Percentiles rank a stretch among this genome's conserved stretches.
Conservation (phyloP, 305 asterid genomes). For the Galium porrigens region DNA sequence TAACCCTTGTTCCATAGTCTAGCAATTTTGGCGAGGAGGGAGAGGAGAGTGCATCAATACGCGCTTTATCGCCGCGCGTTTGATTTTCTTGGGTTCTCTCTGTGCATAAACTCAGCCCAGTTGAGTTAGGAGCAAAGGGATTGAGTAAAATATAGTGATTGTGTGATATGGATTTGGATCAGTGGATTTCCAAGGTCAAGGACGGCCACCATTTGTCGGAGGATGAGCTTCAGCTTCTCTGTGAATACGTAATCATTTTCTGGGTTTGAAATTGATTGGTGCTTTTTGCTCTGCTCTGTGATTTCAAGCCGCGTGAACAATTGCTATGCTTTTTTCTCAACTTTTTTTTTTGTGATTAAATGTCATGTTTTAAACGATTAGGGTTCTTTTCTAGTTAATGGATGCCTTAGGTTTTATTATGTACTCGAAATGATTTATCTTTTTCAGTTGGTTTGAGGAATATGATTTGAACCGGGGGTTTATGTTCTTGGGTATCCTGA, state of each 20-base stretch:
- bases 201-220: slow-evolving; percentile 93
- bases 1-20: background rate
- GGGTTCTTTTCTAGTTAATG: background rate
- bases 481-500: background rate
- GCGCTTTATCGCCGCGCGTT: background rate
- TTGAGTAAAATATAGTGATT: slow-evolving; percentile 1
- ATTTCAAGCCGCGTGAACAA: background rate
- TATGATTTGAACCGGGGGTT: background rate
- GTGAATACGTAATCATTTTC: slow-evolving; percentile 61
- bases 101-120: background rate
- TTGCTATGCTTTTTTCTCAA: background rate
- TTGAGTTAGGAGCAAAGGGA: background rate
- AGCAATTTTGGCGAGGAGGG: background rate
- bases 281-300: background rate
- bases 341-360: too few relatives aligned
- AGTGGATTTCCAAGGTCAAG: slow-evolving; percentile 72
- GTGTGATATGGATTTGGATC: slow-evolving; percentile 73
- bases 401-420: background rate
- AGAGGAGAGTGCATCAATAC: background rate
- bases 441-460: background rate
- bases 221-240: slow-evolving; percentile 93
- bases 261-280: background rate
- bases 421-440: background rate
- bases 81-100: background rate
- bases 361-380: background rate